Evolutionary conservation across 2,329 filamentous ascomycete species (phyloP), one percentile per base, ranked within the genome.

Genomic region (Scedosporium apiospermum): DNA sequence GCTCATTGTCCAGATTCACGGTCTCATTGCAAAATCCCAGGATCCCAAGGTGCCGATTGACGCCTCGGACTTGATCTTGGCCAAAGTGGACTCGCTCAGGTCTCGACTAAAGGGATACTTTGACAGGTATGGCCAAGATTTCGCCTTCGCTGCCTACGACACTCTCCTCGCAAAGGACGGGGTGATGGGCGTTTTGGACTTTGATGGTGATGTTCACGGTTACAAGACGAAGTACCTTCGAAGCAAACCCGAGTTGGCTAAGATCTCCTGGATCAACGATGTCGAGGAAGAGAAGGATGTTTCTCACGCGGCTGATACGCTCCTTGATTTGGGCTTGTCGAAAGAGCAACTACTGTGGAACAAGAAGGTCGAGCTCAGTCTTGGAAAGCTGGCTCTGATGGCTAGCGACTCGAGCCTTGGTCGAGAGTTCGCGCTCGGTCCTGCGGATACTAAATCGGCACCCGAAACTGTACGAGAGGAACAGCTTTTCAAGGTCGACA

Each of bases 231-330:
- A 81, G 60, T 99, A 92, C 69, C 80, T 99, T 58, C 85, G 90
- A 51, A 87, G 84, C 62, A 84, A 87, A 66, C 83, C 86, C 0
- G 82, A 87, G 65, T 85, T 91, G 65, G 87, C 88, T 30, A 91
- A 91, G 68, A 81, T 99, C 55, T 87, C 88, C 58, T 99, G 95
- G 95, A 96, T 99, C 76, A 96, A 99, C 71, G 93, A 98, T 71
- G 82, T 98, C 6, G 81, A 87, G 64, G 82, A 84, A 26, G 90
- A 95, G 71, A 81, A 86, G 64, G 86, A 96, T 68, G 91, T 91
- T 65, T 79, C 84, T 12, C 82, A 85, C 63, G 93, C 93, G 10
- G 87, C 88, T 4, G 77, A 85, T 51, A 88, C 87, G 0, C 80
- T 99, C 57, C 78, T 89, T 53, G 78, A 84, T 6, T 80, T 93